Evolutionary conservation across 192 early-diverging fungal genomes (phyloP).

Genomic region (Coemansia javaensis): DNA sequence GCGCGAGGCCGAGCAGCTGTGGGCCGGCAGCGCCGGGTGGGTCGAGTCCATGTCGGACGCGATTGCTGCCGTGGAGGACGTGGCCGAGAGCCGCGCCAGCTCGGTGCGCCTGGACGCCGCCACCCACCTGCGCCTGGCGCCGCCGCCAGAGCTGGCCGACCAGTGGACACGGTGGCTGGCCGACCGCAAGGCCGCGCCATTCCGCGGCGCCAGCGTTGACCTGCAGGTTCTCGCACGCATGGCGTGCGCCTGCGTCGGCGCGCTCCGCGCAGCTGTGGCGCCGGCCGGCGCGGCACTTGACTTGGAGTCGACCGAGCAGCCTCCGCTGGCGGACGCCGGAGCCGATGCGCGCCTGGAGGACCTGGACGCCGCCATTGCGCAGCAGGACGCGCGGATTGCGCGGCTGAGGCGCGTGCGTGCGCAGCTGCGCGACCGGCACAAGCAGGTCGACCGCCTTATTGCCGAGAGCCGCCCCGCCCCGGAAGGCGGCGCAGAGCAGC

Average conservation of each 20-base stretch:
- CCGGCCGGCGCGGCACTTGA: not conserved
- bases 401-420: slow-evolving; percentile 20
- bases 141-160: slow-evolving; percentile 25
- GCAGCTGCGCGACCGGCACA: slow-evolving; percentile 28
- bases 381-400: slow-evolving; percentile 18
- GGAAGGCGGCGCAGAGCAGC: not conserved
- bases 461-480: not conserved
- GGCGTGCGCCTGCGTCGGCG: slow-evolving; percentile 27
- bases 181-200: slow-evolving; percentile 13
- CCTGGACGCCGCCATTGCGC: slow-evolving; percentile 2
- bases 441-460: not conserved
- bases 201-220: slow-evolving; percentile 20
- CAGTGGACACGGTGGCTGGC: slow-evolving; percentile 44
- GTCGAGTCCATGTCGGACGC: slow-evolving; percentile 6
- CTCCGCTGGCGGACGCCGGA: slow-evolving; percentile 2
- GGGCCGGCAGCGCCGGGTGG: slow-evolving; percentile 30
- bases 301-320: not conserved
- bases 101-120: slow-evolving; percentile 22
- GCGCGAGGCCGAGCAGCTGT: slow-evolving; percentile 19
- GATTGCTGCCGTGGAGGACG: slow-evolving; percentile 13
- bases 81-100: slow-evolving; percentile 24
- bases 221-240: slow-evolving; percentile 30
- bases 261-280: slow-evolving; percentile 9
- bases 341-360: not conserved
- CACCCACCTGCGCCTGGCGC: slow-evolving; percentile 26